Percentiles rank a stretch among this genome's conserved stretches.
Evolutionary conservation across 148 eudicot species (phyloP).

Genomic region (Suaeda aralocaspica): DNA sequence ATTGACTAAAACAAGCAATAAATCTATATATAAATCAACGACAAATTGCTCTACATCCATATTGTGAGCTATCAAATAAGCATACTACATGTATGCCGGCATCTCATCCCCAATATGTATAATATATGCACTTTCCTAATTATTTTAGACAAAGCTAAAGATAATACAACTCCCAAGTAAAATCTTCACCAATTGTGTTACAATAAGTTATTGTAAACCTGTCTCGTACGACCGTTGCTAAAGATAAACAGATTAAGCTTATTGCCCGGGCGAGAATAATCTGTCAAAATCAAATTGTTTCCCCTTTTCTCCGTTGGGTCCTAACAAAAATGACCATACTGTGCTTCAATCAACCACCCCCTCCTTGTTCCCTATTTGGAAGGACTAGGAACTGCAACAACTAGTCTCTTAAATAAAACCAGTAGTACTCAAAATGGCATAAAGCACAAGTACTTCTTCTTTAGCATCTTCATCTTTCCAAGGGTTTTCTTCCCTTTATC

Average conservation of each 20-base stretch:
- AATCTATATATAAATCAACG: too few relatives aligned
- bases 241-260: neutral
- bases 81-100: neutral
- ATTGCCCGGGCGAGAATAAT: neutral
- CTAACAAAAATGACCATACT: neutral
- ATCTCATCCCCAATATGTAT: neutral
- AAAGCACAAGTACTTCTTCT: slow-evolving; percentile 6
- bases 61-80: neutral
- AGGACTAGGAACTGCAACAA: neutral
- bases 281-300: neutral
- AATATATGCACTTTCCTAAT: neutral
- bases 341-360: neutral
- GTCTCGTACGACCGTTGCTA: too few relatives aligned
- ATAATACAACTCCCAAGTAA: neutral
- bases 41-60: too few relatives aligned
- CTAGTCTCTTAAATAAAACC: neutral
- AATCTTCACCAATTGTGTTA: neutral
- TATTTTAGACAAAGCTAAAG: neutral
- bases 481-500: slow-evolving; percentile 6
- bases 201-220: neutral
- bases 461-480: slow-evolving; percentile 12
- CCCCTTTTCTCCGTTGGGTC: neutral
- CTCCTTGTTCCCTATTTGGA: neutral
- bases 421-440: neutral
- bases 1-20: too few relatives aligned